A percentile compares a stretch with the other conserved stretches of the same genome.
Conservation (phyloP, 2,329 filamentous ascomycete species). For the Claviceps maximensis region DNA sequence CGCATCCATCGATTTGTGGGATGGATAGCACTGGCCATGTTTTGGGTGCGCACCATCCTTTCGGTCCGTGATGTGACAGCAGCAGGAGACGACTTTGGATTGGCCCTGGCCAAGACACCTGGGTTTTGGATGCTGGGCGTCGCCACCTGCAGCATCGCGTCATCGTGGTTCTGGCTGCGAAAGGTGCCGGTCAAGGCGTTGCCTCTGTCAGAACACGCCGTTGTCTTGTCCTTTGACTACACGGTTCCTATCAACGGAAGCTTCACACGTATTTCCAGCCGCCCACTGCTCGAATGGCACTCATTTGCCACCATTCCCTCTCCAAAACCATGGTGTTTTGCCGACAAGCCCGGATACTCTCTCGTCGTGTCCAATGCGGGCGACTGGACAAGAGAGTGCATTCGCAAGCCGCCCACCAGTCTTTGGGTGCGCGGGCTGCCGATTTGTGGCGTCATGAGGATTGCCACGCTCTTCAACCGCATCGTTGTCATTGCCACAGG, state of each 20-base stretch:
- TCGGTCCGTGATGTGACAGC: conserved; percentile 32
- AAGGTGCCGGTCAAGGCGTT: conserved; percentile 53
- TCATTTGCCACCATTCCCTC: conserved; percentile 62
- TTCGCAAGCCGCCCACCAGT: conserved; percentile 44
- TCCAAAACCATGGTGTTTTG: conserved; percentile 20
- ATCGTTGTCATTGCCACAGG: conserved; percentile 58
- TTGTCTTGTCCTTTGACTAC: conserved; percentile 57
- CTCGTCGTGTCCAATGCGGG: conserved; percentile 60
- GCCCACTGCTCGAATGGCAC: conserved; percentile 59
- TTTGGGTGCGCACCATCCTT: conserved; percentile 51
- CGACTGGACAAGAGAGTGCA: conserved; percentile 57
- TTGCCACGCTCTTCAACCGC: conserved; percentile 51
- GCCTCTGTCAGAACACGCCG: conserved; percentile 56
- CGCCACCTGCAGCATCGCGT: conserved; percentile 51
- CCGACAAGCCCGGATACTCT: conserved; percentile 40
- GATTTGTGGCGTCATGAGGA: conserved; percentile 52
- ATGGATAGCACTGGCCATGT: conserved; percentile 52
- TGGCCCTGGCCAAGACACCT: conserved; percentile 24
- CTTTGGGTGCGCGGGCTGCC: conserved; percentile 59
- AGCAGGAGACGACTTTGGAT: conserved; percentile 19
- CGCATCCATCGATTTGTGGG: conserved; percentile 57
- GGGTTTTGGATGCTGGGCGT: conserved; percentile 54
- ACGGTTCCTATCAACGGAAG: conserved; percentile 37
- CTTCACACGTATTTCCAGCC: conserved; percentile 43
- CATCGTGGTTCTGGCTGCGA: conserved; percentile 62